Conservation (phyloP, 2,329 filamentous ascomycete genomes). For the Aspergillus sp. region DNA sequence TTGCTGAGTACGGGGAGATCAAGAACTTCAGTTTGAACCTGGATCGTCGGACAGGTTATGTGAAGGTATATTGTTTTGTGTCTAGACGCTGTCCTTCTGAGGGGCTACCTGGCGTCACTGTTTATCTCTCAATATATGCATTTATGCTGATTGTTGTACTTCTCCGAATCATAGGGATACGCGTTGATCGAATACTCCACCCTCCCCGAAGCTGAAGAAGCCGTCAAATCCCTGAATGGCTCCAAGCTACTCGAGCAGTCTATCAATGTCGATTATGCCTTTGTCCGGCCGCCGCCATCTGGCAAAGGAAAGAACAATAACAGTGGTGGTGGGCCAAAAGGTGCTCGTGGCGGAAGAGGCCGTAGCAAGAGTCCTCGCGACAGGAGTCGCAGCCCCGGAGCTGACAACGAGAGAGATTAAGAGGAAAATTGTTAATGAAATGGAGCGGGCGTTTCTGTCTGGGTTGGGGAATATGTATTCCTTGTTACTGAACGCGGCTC, state of each 20-base stretch:
- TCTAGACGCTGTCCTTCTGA: no score
- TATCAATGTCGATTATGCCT: conserved; percentile 57
- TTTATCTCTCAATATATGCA: neutral
- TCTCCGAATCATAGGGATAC: conserved; percentile 47
- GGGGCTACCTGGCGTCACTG: conserved; percentile 6
- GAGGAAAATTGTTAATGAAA: no score
- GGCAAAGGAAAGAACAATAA: conserved; percentile 30
- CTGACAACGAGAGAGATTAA: conserved; percentile 28
- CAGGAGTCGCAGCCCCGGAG: conserved; percentile 39
- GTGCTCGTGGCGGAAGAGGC: conserved; percentile 29
- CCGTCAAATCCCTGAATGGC: conserved; percentile 54
- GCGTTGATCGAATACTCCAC: conserved; percentile 59
- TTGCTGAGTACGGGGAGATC: conserved; percentile 59
- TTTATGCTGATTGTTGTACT: neutral
- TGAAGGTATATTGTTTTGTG: conserved; percentile 45
- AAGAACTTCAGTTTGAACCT: conserved; percentile 61
- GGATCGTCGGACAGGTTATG: conserved; percentile 58
- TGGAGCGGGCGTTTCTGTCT: no score
- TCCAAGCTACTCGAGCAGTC: conserved; percentile 58
- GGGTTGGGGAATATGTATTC: no score
- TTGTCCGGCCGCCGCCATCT: conserved; percentile 52
- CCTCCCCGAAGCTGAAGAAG: conserved; percentile 53
- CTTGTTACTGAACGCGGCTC: neutral
- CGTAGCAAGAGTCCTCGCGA: conserved; percentile 38
- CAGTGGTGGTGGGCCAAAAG: conserved; percentile 32